These are phyloP conservation scores for Cladosporium sphaerospermum DNA, from an alignment of 2,329 filamentous ascomycete species.

Conservation along the genomic window DNA sequence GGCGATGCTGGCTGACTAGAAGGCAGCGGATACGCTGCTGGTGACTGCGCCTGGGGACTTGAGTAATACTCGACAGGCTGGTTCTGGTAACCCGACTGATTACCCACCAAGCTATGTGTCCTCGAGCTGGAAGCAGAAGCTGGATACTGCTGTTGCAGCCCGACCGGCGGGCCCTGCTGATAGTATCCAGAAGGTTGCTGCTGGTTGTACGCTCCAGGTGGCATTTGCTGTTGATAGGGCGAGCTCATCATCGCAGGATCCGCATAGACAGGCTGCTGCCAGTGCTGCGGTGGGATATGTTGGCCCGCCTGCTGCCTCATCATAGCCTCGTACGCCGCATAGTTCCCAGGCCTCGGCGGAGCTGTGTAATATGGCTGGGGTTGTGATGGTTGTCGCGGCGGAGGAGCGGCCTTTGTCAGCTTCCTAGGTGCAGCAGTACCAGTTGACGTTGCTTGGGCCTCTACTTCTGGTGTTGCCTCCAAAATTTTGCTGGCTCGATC, in stretches of 20 bases:
- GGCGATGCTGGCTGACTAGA: background rate
- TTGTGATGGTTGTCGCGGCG: background rate
- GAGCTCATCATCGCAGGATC: constrained; percentile 2
- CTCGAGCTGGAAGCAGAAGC: background rate
- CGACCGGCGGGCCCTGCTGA: background rate
- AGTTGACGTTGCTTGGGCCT: background rate
- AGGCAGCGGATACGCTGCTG: background rate
- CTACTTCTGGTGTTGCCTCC: background rate
- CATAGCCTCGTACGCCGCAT: constrained; percentile 19
- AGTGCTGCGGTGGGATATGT: background rate
- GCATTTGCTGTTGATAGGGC: constrained; percentile 2
- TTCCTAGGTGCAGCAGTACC: constrained; percentile 25
- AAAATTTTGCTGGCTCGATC: background rate
- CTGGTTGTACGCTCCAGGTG: background rate
- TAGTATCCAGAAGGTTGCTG: background rate
- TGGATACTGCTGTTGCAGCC: background rate
- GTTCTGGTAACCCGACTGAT: background rate
- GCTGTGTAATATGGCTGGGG: background rate
- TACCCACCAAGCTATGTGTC: background rate
- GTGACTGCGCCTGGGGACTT: background rate
- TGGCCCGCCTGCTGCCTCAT: constrained; percentile 14
- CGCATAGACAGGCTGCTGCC: background rate
- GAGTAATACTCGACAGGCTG: background rate
- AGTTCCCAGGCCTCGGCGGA: background rate
- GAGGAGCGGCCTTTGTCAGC: constrained; percentile 26